Evolutionary conservation across 2,329 filamentous ascomycete genomes (phyloP).

Genomic region (Hysterium pulicare): DNA sequence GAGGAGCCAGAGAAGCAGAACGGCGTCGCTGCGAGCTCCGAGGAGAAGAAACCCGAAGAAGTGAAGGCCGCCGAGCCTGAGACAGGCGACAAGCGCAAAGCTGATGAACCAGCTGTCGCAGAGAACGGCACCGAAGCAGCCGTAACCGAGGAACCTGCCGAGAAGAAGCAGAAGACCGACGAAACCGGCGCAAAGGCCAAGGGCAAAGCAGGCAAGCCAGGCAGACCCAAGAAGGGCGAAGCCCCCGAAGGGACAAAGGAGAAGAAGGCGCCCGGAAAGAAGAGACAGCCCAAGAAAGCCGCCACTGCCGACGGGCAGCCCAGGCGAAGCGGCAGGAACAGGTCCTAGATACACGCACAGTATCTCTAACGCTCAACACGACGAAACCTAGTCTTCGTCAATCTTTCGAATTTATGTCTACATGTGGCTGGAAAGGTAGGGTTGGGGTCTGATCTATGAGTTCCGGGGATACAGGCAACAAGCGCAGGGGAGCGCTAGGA

Average conservation of each 20-base stretch:
- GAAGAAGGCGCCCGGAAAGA: conserved; percentile 40
- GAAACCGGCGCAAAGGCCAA: conserved; percentile 30
- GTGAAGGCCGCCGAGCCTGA: conserved; percentile 13
- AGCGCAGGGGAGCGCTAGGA: too few relatives aligned
- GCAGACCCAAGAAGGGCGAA: conserved; percentile 41
- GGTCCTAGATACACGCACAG: conserved; percentile 17
- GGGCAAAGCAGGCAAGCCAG: conserved; percentile 32
- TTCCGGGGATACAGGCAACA: conserved; percentile 1
- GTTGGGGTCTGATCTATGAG: neutral
- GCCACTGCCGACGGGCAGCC: conserved; percentile 49
- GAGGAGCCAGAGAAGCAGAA: conserved; percentile 20
- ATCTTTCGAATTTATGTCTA: neutral
- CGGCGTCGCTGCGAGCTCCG: conserved; percentile 12
- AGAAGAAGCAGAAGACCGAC: conserved; percentile 30
- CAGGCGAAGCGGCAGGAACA: conserved; percentile 44
- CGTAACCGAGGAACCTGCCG: conserved; percentile 24
- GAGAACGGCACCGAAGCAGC: conserved; percentile 22
- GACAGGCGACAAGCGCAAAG: conserved; percentile 18
- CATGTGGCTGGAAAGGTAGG: neutral
- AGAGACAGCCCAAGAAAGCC: conserved; percentile 48
- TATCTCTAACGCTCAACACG: too few relatives aligned
- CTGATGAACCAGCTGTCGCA: conserved; percentile 20
- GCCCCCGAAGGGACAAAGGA: conserved; percentile 28
- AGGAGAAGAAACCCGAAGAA: conserved; percentile 17
- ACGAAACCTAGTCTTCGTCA: too few relatives aligned